Evolutionary conservation across 768 basidiomycete species (phyloP), one percentile per base, ranked within the genome.

Genomic region (Roridomyces roridus): DNA sequence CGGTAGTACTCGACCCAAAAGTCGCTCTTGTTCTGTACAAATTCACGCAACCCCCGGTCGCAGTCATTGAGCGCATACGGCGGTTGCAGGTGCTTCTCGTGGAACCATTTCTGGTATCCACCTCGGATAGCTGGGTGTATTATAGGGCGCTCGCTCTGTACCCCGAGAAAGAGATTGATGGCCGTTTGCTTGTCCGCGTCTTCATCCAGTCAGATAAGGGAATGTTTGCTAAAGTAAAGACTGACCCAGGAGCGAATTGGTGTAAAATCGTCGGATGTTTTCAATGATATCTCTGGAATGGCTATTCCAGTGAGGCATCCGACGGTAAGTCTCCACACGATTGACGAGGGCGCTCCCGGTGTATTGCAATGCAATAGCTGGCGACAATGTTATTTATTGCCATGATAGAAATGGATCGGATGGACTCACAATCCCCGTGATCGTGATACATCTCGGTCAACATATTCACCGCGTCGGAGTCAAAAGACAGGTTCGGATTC

Each of bases 381-480:
- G 21, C 9, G 18, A 53, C 45, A 41, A 39, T 8, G 35, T 10
- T 2, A 54, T 25, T 26, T 23, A n/a, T n/a, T n/a, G n/a, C 26
- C 4, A 15, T 2, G 25, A 20, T 11, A 42, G 26, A 20, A 51
- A 14, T 10, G 25, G 61, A 35, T 18, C 5, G 26, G 29, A 37
- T 24, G 43, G 35, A 23, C 91, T 67, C 67, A 94, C 94, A 96
- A 68, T 97, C 94, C 1, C 94, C 94, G 63, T 97, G 95, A 70
- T 97, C 94, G 68, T 96, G 94, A 71, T 96, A 98, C 95, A 99
- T 98, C 74, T 97, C 94, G 4, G 95, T 98, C 63, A 99, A 68
- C 85, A 98, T 95, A 69, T 96, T 94, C 36, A 96, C 91, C 1
- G 94, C 95, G 70, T 96, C 96, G 10, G 91, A 94, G 66, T 96